Evolutionary conservation across 2,329 filamentous ascomycete species (phyloP), one percentile per base, ranked within the genome.

Genomic region (Cladosporium austrohemisphaericum): DNA sequence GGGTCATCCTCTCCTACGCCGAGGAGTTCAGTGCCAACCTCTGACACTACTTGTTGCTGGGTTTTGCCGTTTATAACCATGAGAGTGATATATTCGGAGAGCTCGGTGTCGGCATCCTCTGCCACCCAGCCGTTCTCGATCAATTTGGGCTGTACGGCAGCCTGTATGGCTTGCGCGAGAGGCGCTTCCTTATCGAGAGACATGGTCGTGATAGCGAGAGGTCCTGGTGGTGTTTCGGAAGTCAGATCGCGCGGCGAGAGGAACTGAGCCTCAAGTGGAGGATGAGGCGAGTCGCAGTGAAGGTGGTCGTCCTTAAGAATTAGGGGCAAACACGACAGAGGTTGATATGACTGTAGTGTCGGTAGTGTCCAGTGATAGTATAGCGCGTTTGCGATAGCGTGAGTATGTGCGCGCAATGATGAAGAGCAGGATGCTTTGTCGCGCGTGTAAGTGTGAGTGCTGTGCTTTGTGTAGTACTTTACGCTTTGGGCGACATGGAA

Each of bases 41-140:
- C 93, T 35, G 81, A 76, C 8, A 90, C 86, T 57, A 98, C 92
- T 66, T 96, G 86, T 43, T 91, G 83, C 66, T 95, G 85, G 3
- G 86, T 90, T 70, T 95, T 96, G 61, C 91, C 89, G 71, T 96
- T 97, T 55, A 88, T 88, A 25, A 98, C 80, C 92, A 97, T 96
- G 55, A 97, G 81, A 52, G 97, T 86, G 58, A 98, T 93, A 72
- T 97, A 98, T 72, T 98, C 93, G 52, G 90, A 85, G 52, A 98
- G 80, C 29, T 89, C 88, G 19, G 85, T 84, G 68, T 92, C 89
- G 63, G 83, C 81, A 60, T 88, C 86, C 54, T 85, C 86, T 58
- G 85, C 85, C 23, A 86, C 84, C 92, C 93, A 97, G 62, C 91
- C 92, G 58, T 91, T 85, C 71, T 98, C 92, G 52, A 89, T 81